phyloP scores from a whole-genome alignment of 2,329 filamentous ascomycete genomes.

The Colletotrichum cuscutae region DNA sequence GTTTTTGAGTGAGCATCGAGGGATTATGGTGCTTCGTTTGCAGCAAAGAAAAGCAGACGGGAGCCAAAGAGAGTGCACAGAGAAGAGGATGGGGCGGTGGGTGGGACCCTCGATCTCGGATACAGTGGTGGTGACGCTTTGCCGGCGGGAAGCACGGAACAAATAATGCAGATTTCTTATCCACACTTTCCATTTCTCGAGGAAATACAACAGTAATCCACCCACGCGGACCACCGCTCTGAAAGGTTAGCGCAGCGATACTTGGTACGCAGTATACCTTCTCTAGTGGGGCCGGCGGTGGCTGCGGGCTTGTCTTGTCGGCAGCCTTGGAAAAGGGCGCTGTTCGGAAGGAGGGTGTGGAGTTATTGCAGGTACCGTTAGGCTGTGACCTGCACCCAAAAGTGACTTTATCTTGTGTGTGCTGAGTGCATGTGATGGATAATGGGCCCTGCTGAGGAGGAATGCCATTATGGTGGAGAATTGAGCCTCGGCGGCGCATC shows the following conservation, averaged over 20 bases:
- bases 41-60: background rate
- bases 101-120: conserved; percentile 14
- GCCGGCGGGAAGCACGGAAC: conserved; percentile 22
- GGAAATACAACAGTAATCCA: background rate
- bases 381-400: background rate
- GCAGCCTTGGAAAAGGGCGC: background rate
- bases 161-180: background rate
- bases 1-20: background rate
- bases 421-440: background rate
- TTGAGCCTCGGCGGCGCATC: conserved; percentile 10
- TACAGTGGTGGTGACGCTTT: conserved; percentile 33
- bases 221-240: background rate
- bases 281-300: conserved; percentile 19
- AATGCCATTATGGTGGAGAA: background rate
- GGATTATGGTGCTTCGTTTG: background rate
- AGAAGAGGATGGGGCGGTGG: background rate
- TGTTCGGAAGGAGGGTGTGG: background rate
- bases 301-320: conserved; percentile 17
- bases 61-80: background rate
- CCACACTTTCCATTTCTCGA: background rate
- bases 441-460: background rate
- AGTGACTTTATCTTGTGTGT: background rate
- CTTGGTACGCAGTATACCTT: background rate
- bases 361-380: background rate
- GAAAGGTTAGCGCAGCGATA: background rate